Conservation (phyloP, 805 yeast genomes). For the Candida tibetensis region DNA sequence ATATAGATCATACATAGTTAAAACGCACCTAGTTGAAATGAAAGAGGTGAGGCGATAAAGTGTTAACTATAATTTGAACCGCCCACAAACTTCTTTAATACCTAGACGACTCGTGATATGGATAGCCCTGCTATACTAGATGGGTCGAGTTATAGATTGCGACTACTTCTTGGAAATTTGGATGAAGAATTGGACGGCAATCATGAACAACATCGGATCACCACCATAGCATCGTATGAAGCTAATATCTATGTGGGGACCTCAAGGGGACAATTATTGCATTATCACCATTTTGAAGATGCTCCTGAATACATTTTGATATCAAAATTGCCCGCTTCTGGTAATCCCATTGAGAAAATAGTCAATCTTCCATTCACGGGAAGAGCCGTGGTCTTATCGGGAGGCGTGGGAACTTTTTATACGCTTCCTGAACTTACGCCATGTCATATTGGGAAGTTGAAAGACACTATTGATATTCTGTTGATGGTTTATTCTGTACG, state of each 20-base stretch:
- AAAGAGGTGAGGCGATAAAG: too few relatives aligned
- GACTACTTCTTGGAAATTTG: slow-evolving; percentile 8
- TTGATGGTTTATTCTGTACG: slow-evolving; percentile 1
- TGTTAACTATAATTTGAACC: too few relatives aligned
- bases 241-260: slow-evolving; percentile 40
- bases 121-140: too few relatives aligned
- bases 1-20: too few relatives aligned
- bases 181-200: slow-evolving; percentile 1
- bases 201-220: slow-evolving; percentile 9
- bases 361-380: slow-evolving; percentile 24
- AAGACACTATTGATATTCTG: slow-evolving; percentile 32
- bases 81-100: too few relatives aligned
- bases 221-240: slow-evolving; percentile 21
- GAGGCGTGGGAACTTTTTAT: slow-evolving; percentile 24
- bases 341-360: slow-evolving; percentile 21
- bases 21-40: too few relatives aligned
- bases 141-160: slow-evolving; percentile 3
- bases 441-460: slow-evolving; percentile 33
- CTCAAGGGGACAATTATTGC: slow-evolving; percentile 33
- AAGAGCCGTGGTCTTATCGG: slow-evolving; percentile 25
- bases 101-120: too few relatives aligned
- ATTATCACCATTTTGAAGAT: slow-evolving; percentile 40
- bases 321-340: slow-evolving; percentile 17
- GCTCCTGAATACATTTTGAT: slow-evolving; percentile 33
- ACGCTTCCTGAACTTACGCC: slow-evolving; percentile 40